A percentile compares a stretch with the other conserved stretches of the same genome.
These are phyloP conservation scores for Detonula confervacea DNA, from an alignment of 352 stramenopile species.

Conservation along the genomic window DNA sequence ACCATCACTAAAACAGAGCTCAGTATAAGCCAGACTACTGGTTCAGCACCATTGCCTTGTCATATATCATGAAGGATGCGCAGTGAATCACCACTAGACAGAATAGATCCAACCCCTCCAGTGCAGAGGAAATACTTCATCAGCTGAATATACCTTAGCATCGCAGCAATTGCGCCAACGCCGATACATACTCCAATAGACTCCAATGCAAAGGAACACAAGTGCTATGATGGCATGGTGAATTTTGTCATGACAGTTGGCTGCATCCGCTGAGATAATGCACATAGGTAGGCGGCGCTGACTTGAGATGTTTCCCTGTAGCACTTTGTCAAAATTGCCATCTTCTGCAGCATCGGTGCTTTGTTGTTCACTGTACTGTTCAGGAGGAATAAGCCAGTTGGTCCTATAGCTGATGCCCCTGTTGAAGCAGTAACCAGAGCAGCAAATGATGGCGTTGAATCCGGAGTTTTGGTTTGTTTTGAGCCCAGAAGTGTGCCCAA, in stretches of 20 bases:
- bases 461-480: conserved; percentile 58
- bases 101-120: too few species aligned
- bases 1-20: background rate
- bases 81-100: too few species aligned
- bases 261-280: conserved; percentile 22
- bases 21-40: too few species aligned
- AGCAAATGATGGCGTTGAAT: conserved; percentile 43
- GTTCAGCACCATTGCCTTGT: too few species aligned
- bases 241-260: conserved; percentile 21
- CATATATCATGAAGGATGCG: too few species aligned
- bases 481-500: conserved; percentile 76
- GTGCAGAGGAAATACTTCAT: too few species aligned
- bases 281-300: background rate
- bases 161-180: too few species aligned
- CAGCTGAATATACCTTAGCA: too few species aligned
- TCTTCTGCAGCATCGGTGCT: conserved; percentile 8
- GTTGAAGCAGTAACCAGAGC: conserved; percentile 33
- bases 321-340: conserved; percentile 1
- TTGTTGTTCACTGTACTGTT: conserved; percentile 12
- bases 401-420: conserved; percentile 44
- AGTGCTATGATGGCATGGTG: conserved; percentile 13
- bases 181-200: too few species aligned
- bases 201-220: conserved; percentile 8
- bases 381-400: conserved; percentile 3
- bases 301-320: conserved; percentile 15